Base-by-base conservation (phyloP, 176 grass and related monocot species). In the Phyllostachys edulis region DNA sequence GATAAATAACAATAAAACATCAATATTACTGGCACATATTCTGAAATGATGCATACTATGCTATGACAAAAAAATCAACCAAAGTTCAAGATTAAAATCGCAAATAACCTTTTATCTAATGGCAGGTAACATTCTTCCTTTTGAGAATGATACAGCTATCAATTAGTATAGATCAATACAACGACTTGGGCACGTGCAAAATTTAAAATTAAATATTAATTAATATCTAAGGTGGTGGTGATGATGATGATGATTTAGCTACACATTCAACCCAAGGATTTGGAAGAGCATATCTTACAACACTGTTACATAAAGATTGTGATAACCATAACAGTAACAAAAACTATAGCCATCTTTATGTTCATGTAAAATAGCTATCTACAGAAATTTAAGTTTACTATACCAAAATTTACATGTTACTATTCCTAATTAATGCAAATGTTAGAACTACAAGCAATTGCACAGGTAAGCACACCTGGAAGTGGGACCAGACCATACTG, bases 401-500 rank as follows among this genome's bases (percentile, higher is more conserved):
- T 47, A 61, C 23, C 4, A 72, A 67, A 84, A 87, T 38, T 83
- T 72, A 38, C 81, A 66, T 80, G 55, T 54, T 24, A 68, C 49
- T 79, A 63, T 67, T 47, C 63, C 59, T 85, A 78, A 64, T 34
- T 75, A 78, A 46, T 72, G 67, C 50, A 62, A 74, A 88, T 77
- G 27, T 23, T 44, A 77, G 63, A 78, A 75, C 41, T 69, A 52
- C 41, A 73, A 87, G 67, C 65, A 80, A 55, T 40, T 64, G 49
- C 63, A 70, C 57, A 66, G 76, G 24, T 69, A 39, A 72, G 39
- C 96, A 80, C 81, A 99, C 96, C 87, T 70, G 32, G 70, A 81
- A 67, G 73, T 44, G 13, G 89, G 88, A 79, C 86, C 84, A 56
- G 80, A 93, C 93, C 93, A 96, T 67, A 94, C 93, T 80, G 88